These are phyloP conservation scores for Tuctoria greenei DNA, from an alignment of 176 grass and related monocot species.

Conservation along the genomic window DNA sequence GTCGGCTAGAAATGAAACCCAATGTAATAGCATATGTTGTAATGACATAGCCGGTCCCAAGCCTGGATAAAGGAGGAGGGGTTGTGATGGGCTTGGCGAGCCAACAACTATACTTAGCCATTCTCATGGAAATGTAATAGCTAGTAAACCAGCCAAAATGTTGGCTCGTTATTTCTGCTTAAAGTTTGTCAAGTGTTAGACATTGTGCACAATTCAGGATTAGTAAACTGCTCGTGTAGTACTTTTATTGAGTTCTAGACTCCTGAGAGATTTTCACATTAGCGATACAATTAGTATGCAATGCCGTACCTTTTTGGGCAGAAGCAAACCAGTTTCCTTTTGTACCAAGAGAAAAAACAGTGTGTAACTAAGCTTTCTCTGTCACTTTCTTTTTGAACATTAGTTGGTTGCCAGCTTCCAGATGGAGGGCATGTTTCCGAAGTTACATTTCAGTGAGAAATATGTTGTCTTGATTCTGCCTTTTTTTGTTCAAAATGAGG, in stretches of 20 bases:
- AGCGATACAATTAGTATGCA: background rate
- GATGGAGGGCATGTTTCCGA: background rate
- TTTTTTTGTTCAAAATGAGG: background rate
- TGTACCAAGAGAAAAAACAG: background rate
- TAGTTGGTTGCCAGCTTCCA: background rate
- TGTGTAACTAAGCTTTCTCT: background rate
- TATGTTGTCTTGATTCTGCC: background rate
- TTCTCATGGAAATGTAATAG: conserved; percentile 4
- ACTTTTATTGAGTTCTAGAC: background rate
- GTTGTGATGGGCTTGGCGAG: too few species aligned
- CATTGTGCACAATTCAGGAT: background rate
- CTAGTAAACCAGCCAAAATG: background rate
- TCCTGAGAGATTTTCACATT: background rate
- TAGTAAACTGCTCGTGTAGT: background rate
- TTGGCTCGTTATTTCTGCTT: background rate
- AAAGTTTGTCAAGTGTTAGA: background rate
- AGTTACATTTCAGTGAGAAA: background rate
- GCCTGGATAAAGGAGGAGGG: too few species aligned
- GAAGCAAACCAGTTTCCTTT: background rate
- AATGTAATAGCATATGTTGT: too few species aligned
- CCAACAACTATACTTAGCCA: too few species aligned
- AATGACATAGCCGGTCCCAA: too few species aligned
- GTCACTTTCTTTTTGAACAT: background rate
- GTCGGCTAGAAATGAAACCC: too few species aligned
- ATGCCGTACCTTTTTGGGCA: background rate